A percentile compares a stretch with the other conserved stretches of the same genome.
Conservation (phyloP, 2,329 filamentous ascomycete genomes). For the Fusarium piperis region DNA sequence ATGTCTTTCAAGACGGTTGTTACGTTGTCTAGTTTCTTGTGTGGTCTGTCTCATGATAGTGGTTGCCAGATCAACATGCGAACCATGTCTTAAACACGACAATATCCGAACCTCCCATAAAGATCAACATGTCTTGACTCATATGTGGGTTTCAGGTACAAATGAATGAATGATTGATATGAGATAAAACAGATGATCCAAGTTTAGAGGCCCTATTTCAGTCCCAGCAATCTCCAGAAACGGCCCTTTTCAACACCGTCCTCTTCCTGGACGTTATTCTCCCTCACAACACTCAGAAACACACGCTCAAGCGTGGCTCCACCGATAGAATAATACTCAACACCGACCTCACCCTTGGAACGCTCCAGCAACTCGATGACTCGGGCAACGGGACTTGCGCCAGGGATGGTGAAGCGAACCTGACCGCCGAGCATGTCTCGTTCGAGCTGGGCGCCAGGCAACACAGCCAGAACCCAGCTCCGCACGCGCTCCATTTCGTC, state of each 20-base stretch:
- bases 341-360: constrained; percentile 63
- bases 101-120: background rate
- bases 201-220: background rate
- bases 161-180: background rate
- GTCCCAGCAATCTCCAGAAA: background rate
- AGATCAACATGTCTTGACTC: background rate
- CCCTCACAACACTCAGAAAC: constrained; percentile 70
- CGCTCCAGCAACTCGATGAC: constrained; percentile 62
- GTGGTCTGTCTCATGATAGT: background rate
- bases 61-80: background rate
- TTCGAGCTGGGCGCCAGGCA: constrained; percentile 66
- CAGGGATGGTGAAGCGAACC: constrained; percentile 38
- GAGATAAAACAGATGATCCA: background rate
- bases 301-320: constrained; percentile 76
- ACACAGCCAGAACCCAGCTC: constrained; percentile 61
- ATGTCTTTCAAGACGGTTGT: background rate
- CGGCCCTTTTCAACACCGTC: background rate
- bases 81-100: background rate
- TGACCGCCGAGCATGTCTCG: constrained; percentile 71
- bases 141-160: background rate
- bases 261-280: background rate
- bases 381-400: constrained; percentile 38
- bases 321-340: constrained; percentile 73
- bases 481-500: constrained; percentile 66
- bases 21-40: background rate